These are phyloP conservation scores for Pythium utonaiense DNA, from an alignment of 352 stramenopile genomes.

Conservation along the genomic window DNA sequence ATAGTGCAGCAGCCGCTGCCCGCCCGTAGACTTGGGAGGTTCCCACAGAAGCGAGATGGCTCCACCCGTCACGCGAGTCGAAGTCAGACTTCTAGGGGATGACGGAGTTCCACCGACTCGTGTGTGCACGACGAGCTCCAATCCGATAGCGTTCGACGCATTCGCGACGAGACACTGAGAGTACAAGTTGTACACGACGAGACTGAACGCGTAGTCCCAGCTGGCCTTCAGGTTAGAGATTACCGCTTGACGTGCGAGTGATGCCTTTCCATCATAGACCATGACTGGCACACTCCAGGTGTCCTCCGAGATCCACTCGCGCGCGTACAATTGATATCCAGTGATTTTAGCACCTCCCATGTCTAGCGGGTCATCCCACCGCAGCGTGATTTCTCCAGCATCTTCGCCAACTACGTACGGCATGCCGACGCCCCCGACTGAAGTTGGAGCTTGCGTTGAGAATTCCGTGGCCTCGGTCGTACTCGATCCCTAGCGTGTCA, in stretches of 20 bases:
- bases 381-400: conserved; percentile 41
- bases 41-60: conserved; percentile 45
- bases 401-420: conserved; percentile 35
- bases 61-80: conserved; percentile 31
- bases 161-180: conserved; percentile 35
- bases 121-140: conserved; percentile 37
- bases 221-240: conserved; percentile 33
- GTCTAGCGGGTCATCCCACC: conserved; percentile 40
- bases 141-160: conserved; percentile 19
- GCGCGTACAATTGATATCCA: conserved; percentile 37
- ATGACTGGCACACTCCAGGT: conserved; percentile 31
- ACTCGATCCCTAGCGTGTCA: conserved; percentile 36
- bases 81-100: conserved; percentile 36
- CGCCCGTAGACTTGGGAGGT: conserved; percentile 35
- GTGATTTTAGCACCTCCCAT: conserved; percentile 38
- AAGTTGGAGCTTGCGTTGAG: conserved; percentile 29
- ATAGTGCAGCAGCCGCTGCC: conserved; percentile 30
- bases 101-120: conserved; percentile 34
- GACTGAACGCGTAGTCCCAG: conserved; percentile 45
- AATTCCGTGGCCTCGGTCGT: conserved; percentile 20
- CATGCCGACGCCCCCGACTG: conserved; percentile 21
- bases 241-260: conserved; percentile 14
- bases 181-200: conserved; percentile 42
- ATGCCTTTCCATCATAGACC: conserved; percentile 40
- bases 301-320: conserved; percentile 19